Conservation (phyloP, 768 basidiomycete species). For the Cyclocybe cylindracea region DNA sequence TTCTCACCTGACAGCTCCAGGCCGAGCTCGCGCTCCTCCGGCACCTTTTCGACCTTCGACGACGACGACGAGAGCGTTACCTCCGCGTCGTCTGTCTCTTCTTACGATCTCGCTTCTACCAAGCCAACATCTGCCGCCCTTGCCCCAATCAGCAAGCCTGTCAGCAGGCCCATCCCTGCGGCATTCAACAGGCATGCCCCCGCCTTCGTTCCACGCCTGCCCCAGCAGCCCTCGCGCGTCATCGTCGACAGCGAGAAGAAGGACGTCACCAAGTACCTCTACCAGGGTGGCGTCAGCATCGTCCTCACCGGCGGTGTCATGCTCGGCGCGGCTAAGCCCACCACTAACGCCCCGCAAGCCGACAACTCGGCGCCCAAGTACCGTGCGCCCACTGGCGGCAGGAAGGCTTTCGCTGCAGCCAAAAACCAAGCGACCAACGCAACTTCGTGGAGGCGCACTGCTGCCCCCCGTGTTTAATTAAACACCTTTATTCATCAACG, state of each 20-base stretch:
- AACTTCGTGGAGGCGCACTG: conserved; percentile 16
- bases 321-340: conserved; percentile 28
- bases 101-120: conserved; percentile 21
- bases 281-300: conserved; percentile 44
- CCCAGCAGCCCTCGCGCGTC: conserved; percentile 9
- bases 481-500: not conserved
- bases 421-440: conserved; percentile 4
- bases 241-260: conserved; percentile 27
- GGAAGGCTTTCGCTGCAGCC: conserved; percentile 7
- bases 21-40: conserved; percentile 41
- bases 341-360: conserved; percentile 5
- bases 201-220: conserved; percentile 15
- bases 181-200: conserved; percentile 7
- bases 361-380: conserved; percentile 12
- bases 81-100: conserved; percentile 32
- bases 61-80: conserved; percentile 31
- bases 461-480: conserved; percentile 9
- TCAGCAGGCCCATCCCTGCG: conserved; percentile 5
- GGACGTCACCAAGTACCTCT: conserved; percentile 36
- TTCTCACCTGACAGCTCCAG: conserved; percentile 31
- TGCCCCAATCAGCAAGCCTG: conserved; percentile 3
- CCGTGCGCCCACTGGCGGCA: conserved; percentile 16
- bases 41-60: conserved; percentile 27
- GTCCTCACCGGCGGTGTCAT: conserved; percentile 46
- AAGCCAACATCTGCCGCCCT: not conserved